Evolutionary conservation across 2,329 filamentous ascomycete species (phyloP).

Genomic region (Ascocoryne sarcoides): DNA sequence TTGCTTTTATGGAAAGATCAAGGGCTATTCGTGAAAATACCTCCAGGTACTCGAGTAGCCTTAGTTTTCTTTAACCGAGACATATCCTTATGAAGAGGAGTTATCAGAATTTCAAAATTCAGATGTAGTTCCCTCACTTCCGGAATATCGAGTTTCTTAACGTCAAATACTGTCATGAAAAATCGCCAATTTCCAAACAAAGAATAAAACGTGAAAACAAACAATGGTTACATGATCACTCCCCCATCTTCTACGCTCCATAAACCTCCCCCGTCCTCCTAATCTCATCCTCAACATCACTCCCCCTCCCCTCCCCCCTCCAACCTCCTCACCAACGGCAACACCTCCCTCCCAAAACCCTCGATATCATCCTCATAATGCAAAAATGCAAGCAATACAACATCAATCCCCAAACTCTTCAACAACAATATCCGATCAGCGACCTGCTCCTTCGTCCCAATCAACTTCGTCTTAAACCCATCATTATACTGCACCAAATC

Average conservation of each 20-base stretch:
- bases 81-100: no score
- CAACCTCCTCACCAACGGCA: constrained; percentile 38
- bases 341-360: constrained; percentile 37
- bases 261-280: constrained; percentile 40
- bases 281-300: constrained; percentile 38
- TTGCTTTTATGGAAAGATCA: no score
- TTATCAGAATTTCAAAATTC: no score
- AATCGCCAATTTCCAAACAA: no score
- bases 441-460: constrained; percentile 43
- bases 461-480: constrained; percentile 46
- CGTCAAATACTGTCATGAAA: no score
- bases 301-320: constrained; percentile 39
- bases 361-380: constrained; percentile 46
- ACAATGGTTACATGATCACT: neutral
- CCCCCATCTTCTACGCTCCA: constrained; percentile 12
- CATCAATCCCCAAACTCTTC: constrained; percentile 36
- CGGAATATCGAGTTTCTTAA: no score
- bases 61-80: no score
- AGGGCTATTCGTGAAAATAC: no score
- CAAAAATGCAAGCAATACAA: constrained; percentile 39
- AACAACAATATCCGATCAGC: constrained; percentile 40
- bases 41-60: no score
- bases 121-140: no score
- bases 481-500: constrained; percentile 47
- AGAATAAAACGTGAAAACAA: no score